Conservation (phyloP, 441 rosid species). For the Flueggea neowawraea region DNA sequence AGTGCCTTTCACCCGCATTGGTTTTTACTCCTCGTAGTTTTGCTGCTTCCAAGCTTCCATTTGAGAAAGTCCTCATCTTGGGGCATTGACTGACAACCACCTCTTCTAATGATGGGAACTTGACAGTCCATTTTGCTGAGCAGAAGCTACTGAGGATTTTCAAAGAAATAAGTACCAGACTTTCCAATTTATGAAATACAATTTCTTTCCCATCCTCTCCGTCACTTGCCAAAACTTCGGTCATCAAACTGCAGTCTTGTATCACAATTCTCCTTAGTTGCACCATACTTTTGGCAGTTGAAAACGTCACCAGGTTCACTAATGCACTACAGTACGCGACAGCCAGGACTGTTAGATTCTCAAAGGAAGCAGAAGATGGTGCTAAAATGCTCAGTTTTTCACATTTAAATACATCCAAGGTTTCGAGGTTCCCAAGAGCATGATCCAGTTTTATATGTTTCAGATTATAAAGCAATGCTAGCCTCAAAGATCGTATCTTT, state of each 20-base stretch:
- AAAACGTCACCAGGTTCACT: not conserved
- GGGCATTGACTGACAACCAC: constrained; percentile 17
- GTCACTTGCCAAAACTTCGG: not conserved
- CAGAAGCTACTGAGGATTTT: constrained; percentile 22
- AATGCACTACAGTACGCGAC: not conserved
- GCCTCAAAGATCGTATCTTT: not conserved
- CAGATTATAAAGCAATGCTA: not conserved
- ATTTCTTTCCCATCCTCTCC: not conserved
- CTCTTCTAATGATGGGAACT: constrained; percentile 14
- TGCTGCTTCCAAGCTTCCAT: constrained; percentile 8
- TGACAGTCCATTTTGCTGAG: constrained; percentile 5
- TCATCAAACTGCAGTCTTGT: not conserved
- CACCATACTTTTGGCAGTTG: not conserved
- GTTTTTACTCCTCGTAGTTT: not conserved
- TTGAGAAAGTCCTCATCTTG: constrained; percentile 16
- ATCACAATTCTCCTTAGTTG: not conserved
- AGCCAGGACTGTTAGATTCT: not conserved
- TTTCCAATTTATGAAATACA: constrained; percentile 4
- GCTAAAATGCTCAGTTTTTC: constrained; percentile 2
- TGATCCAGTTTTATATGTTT: not conserved
- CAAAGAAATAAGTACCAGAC: constrained; percentile 8
- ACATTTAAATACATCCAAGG: constrained; percentile 1
- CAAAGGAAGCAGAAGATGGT: not conserved
- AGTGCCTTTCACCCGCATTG: not conserved
- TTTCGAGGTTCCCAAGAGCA: not conserved